These are phyloP conservation scores for Cyclotella choctawhatcheeana DNA, from an alignment of 108 stramenopile species.

Conservation along the genomic window DNA sequence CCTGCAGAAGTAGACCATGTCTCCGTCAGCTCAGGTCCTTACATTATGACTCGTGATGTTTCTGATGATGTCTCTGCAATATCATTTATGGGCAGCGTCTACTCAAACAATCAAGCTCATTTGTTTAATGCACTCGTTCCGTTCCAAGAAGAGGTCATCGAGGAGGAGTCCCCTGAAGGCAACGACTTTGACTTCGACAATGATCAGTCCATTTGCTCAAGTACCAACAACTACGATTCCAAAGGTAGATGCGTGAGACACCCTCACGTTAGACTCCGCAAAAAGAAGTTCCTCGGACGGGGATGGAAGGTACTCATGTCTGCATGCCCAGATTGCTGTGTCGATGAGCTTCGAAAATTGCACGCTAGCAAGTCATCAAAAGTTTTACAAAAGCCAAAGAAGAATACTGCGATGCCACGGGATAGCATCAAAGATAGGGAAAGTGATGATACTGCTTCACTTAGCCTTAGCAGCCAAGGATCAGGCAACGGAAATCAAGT, in stretches of 20 bases:
- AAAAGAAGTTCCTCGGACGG: conserved; percentile 47
- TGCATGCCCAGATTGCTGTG: conserved; percentile 54
- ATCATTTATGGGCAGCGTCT: conserved; percentile 22
- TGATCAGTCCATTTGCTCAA: conserved; percentile 2
- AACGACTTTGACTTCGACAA: conserved; percentile 19
- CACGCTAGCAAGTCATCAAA: conserved; percentile 1
- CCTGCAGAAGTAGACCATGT: background rate
- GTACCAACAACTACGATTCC: conserved; percentile 44
- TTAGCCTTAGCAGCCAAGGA: conserved; percentile 7
- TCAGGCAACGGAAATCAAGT: conserved; percentile 2
- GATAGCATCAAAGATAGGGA: conserved; percentile 11
- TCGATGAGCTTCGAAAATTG: conserved; percentile 36
- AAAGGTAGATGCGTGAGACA: conserved; percentile 46
- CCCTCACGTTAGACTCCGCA: conserved; percentile 45
- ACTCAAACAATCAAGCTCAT: conserved; percentile 13
- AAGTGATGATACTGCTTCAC: conserved; percentile 37
- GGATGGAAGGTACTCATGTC: conserved; percentile 55
- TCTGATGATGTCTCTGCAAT: conserved; percentile 34
- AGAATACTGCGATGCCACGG: background rate
- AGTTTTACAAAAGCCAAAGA: background rate
- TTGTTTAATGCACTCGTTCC: conserved; percentile 11
- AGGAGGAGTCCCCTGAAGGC: background rate
- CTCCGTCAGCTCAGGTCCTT: background rate
- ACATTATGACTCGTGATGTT: conserved; percentile 12
- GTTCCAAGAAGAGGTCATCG: background rate